Evolutionary conservation across 2,329 filamentous ascomycete species (phyloP).

Genomic region (Mollisiaceae sp.): DNA sequence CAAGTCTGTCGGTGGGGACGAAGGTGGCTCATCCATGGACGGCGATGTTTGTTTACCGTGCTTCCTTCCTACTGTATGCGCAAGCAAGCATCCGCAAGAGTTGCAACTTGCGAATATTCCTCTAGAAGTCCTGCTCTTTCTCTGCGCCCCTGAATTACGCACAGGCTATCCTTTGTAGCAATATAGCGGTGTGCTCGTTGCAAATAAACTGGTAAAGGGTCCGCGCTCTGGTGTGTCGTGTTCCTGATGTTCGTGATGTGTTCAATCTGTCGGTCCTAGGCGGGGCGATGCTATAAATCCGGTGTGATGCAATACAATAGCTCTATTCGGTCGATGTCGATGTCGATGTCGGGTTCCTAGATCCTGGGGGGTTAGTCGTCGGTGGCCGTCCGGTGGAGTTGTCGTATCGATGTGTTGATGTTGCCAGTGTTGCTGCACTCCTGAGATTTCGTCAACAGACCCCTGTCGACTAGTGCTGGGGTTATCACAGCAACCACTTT

Average conservation of each 20-base stretch:
- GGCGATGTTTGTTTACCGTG: conserved; percentile 18
- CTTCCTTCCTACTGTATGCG: neutral
- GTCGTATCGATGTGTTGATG: conserved; percentile 11
- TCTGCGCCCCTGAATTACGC: conserved; percentile 14
- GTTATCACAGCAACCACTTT: neutral
- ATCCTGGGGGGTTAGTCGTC: conserved; percentile 13
- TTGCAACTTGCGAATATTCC: conserved; percentile 20
- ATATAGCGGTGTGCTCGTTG: conserved; percentile 28
- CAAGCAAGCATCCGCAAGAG: conserved; percentile 28
- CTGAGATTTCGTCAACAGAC: conserved; percentile 5
- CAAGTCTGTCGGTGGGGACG: conserved; percentile 63
- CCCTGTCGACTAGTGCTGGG: neutral
- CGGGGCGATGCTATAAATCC: neutral
- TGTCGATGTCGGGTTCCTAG: conserved; percentile 24
- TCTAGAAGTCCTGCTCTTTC: conserved; percentile 10
- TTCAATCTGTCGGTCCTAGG: conserved; percentile 17
- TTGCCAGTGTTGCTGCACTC: neutral
- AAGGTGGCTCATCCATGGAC: conserved; percentile 57
- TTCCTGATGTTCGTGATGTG: conserved; percentile 21
- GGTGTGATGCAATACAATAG: conserved; percentile 22
- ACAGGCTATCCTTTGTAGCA: conserved; percentile 17
- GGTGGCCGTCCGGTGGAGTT: conserved; percentile 8
- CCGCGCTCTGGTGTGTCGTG: conserved; percentile 24
- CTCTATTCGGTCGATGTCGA: conserved; percentile 22
- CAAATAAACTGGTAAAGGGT: conserved; percentile 18